Conservation (phyloP, 2,329 filamentous ascomycete species). For the Cladosporium colombiae region DNA sequence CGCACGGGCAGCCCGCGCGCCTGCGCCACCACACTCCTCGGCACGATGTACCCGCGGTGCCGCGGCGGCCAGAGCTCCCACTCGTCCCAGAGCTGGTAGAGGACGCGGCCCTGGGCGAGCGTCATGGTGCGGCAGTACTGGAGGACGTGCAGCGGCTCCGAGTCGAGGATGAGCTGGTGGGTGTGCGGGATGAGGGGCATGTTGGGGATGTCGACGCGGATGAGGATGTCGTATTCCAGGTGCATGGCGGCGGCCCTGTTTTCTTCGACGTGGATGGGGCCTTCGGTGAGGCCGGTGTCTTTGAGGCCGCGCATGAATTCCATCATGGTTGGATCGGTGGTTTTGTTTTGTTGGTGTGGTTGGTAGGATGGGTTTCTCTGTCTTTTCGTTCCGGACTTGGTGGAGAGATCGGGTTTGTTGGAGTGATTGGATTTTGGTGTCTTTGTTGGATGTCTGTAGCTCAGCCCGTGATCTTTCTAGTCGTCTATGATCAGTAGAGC, state of each 20-base stretch:
- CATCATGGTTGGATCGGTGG: background rate
- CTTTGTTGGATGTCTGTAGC: background rate
- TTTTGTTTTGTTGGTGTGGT: background rate
- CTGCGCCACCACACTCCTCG: background rate
- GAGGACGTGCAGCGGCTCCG: background rate
- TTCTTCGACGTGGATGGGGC: too few species aligned
- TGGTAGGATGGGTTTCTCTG: background rate
- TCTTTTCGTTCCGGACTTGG: background rate
- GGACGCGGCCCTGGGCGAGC: conserved; percentile 13
- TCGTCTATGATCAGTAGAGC: background rate
- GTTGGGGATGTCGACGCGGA: background rate
- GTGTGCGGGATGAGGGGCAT: background rate
- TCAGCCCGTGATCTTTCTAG: background rate
- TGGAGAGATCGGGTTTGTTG: background rate
- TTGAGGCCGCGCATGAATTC: background rate
- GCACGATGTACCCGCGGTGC: background rate
- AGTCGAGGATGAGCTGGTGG: background rate
- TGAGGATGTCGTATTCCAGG: conserved; percentile 6
- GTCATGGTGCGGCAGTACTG: conserved; percentile 14
- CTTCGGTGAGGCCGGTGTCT: background rate
- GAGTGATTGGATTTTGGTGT: background rate
- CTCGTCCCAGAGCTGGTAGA: conserved; percentile 14
- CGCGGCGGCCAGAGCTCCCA: background rate
- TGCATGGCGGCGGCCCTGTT: too few species aligned
- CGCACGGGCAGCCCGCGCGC: background rate